Evolutionary conservation across 2,329 filamentous ascomycete genomes (phyloP), one percentile per base, ranked within the genome.

Genomic region (Delphinella strobiligena): DNA sequence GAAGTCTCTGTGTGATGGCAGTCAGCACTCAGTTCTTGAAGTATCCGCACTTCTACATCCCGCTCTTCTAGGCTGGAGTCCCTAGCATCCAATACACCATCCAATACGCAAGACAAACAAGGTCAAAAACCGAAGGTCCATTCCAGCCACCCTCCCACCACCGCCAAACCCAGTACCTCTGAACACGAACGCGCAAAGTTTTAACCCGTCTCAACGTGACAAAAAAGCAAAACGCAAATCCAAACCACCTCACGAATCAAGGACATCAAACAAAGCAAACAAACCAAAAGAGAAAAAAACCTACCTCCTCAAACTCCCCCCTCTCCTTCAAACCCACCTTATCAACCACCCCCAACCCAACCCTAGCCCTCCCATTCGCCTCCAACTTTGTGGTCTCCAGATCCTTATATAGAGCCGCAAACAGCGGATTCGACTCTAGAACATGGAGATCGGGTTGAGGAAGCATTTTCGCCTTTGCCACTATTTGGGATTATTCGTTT

Each of bases 331-430:
- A n/a, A n/a, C n/a, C n/a, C 48, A 63, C 56, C 49, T 60, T 64
- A 46, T 59, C 61, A 17, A 27, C n/a, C 29, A 16, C 3, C 14
- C 14, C 11, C 3, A 15, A 59, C 31, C n/a, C n/a, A n/a, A 63
- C 53, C 27, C 52, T 56, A 2, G 66, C 62, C 2, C 64, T 63
- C n/a, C 61, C 64, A 54, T 68, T 60, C 1, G 47, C 34, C 39
- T 66, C 63, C 4, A 68, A 47, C 49, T 62, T 65, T 35, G 61
- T 58, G 1, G 54, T 51, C 34, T 56, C 59, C 1, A 69, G 49
- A 45, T 68, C 63, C 34, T 61, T 58, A 49, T 68, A 67, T 1
- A 69, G 50, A 0, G 58, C 51, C 12, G 63, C 61, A 40, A 69
- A 68, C 24, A 59, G 61, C 0, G 64, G 61, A 38, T 68, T 67